phyloP scores from a whole-genome alignment of 2,329 filamentous ascomycete genomes.

The Aschersonia sp. region DNA sequence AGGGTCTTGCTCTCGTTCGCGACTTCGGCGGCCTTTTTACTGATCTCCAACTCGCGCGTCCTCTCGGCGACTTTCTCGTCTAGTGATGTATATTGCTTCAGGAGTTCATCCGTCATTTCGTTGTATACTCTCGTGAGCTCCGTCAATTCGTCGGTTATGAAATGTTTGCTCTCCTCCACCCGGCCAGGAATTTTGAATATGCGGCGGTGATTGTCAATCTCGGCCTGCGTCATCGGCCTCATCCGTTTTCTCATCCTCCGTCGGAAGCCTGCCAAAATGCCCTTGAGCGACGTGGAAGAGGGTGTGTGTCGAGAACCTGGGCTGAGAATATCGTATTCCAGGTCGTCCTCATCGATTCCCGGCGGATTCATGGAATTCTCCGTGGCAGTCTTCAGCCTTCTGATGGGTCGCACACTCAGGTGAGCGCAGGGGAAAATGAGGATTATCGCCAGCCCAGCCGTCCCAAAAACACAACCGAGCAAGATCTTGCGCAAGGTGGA shows the following conservation, averaged over 20 bases:
- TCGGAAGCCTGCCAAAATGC: slow-evolving; percentile 21
- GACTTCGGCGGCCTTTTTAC: slow-evolving; percentile 85
- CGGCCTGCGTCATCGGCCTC: slow-evolving; percentile 10
- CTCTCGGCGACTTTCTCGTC: slow-evolving; percentile 75
- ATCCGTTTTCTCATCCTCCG: slow-evolving; percentile 20
- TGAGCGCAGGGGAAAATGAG: slow-evolving; percentile 70
- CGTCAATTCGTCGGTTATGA: slow-evolving; percentile 71
- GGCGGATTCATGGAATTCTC: slow-evolving; percentile 57
- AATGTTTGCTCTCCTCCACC: slow-evolving; percentile 61
- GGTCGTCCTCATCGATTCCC: slow-evolving; percentile 36
- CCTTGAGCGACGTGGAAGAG: slow-evolving; percentile 30
- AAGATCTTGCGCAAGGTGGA: slow-evolving; percentile 63
- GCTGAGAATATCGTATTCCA: slow-evolving; percentile 30
- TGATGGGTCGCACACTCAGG: slow-evolving; percentile 66
- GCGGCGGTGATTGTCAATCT: slow-evolving; percentile 25
- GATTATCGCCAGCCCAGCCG: slow-evolving; percentile 56
- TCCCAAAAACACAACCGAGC: slow-evolving; percentile 73
- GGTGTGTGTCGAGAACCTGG: slow-evolving; percentile 25
- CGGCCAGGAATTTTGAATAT: slow-evolving; percentile 76
- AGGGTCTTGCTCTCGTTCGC: slow-evolving; percentile 95
- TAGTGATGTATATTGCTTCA: slow-evolving; percentile 71
- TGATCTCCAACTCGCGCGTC: slow-evolving; percentile 73
- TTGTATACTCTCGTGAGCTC: slow-evolving; percentile 80
- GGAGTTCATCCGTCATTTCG: slow-evolving; percentile 82
- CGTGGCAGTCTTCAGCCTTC: slow-evolving; percentile 61